Base-by-base conservation (phyloP, 148 eudicot genomes). In the Pharnaceum exiguum region DNA sequence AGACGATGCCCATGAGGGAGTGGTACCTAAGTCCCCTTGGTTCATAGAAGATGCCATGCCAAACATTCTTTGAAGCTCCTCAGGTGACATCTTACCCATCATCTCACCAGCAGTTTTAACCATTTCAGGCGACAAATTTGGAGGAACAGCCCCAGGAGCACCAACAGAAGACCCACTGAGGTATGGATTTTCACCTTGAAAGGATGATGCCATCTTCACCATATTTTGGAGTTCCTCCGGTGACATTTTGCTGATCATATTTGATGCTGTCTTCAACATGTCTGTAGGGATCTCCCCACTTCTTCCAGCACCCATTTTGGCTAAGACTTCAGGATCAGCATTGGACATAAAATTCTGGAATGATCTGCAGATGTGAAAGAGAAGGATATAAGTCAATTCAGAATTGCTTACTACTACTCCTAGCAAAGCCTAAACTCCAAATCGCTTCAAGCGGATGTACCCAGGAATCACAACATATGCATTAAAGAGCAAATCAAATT, bases 181-280 rank as follows among this genome's bases (percentile, higher is more conserved):
- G 61, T 62, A 45, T 17, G 86, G 66, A 25, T 76, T 85, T 47
- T 57, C 82, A 44, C 90, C 83, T 67, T 91, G 84, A 57, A 88
- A 84, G 5, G 96, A 83, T 49, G 96, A 81, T 55, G 99, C 99
- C 79, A 89, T 66, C 66, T 88, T 78, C 48, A 93, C 30, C 91
- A 93, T 93, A 54, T 76, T 88, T 68, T 88, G 86, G 54, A 93
- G 96, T 59, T 93, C 99, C 57, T 83, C 96, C 16, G 95, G 91
- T 46, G 99, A 77, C 99, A 93, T 85, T 75, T 72, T 74, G 52
- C 91, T 73, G 37, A 93, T 88, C 79, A 88, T 71, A 72, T 71
- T 73, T 55, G 99, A 79, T 59, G 96, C 90, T 19, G 89, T 77
- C 75, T 88, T 88, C 51, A 93, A 63, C 94, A 85, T 85, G 48